Conservation (phyloP, 2,329 filamentous ascomycete genomes). For the Colletotrichum sp. region DNA sequence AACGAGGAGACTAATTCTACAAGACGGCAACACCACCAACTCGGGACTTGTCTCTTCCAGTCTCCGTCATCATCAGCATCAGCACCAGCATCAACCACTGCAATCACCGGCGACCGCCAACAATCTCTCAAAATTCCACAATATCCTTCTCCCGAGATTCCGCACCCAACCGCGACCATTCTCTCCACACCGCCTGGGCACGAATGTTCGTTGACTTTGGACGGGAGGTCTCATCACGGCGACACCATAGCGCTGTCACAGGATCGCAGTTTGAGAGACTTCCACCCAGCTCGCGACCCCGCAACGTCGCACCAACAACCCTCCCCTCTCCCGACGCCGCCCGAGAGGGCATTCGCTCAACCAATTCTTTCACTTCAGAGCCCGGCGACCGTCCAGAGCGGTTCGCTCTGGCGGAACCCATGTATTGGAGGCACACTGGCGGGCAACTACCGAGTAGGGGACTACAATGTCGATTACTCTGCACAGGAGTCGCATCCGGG, state of each 20-base stretch:
- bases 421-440: constrained; percentile 75
- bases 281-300: constrained; percentile 29
- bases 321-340: constrained; percentile 42
- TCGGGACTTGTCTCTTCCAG: not conserved
- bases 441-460: constrained; percentile 75
- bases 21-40: constrained; percentile 11
- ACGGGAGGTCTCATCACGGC: constrained; percentile 16
- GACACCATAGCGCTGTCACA: constrained; percentile 18
- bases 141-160: not conserved
- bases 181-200: constrained; percentile 17
- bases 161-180: constrained; percentile 14
- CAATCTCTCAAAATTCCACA: not conserved
- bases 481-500: constrained; percentile 70
- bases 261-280: constrained; percentile 14
- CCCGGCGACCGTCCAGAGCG: constrained; percentile 76
- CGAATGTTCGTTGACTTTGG: constrained; percentile 37
- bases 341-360: constrained; percentile 57
- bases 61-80: constrained; percentile 1
- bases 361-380: constrained; percentile 66
- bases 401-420: constrained; percentile 79
- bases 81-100: not conserved
- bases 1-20: not conserved
- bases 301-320: constrained; percentile 22
- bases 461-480: constrained; percentile 79
- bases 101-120: not conserved